phyloP scores from a whole-genome alignment of 2,329 filamentous ascomycete genomes.

The Byssothecium circinans region DNA sequence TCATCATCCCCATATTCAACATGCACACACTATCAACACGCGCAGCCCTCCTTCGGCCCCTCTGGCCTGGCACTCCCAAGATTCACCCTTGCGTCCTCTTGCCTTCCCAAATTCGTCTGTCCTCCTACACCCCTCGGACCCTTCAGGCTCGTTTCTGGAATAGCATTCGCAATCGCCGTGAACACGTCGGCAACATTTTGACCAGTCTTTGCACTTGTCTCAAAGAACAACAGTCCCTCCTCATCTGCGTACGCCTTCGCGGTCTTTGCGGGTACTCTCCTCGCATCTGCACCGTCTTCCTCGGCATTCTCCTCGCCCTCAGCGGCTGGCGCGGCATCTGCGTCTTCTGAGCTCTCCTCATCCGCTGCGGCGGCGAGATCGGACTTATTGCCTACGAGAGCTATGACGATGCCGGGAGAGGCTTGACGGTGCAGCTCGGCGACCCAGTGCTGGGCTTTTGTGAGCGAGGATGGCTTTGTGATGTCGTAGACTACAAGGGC shows the following conservation, averaged over 20 bases:
- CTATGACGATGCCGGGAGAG: slow-evolving; percentile 93
- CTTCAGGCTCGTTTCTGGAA: slow-evolving; percentile 95
- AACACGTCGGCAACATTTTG: slow-evolving; percentile 95
- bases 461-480: slow-evolving; percentile 90
- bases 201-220: slow-evolving; percentile 96
- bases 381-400: slow-evolving; percentile 87
- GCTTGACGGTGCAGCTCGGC: slow-evolving; percentile 96
- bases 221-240: slow-evolving; percentile 91
- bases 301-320: slow-evolving; percentile 55
- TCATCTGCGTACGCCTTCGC: slow-evolving; percentile 93
- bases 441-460: slow-evolving; percentile 99
- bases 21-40: slow-evolving; percentile 62
- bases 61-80: slow-evolving; percentile 70
- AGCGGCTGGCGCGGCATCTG: slow-evolving; percentile 51
- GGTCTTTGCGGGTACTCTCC: slow-evolving; percentile 89
- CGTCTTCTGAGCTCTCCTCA: slow-evolving; percentile 51
- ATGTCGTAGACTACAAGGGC: slow-evolving; percentile 98
- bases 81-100: slow-evolving; percentile 75
- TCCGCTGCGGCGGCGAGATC: slow-evolving; percentile 67
- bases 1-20: background rate
- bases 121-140: slow-evolving; percentile 68
- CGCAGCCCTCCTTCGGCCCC: slow-evolving; percentile 86
- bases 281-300: slow-evolving; percentile 70
- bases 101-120: slow-evolving; percentile 59
- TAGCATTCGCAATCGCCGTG: slow-evolving; percentile 96